Conservation (phyloP, 2,329 filamentous ascomycete species). For the Aspergillus persii region DNA sequence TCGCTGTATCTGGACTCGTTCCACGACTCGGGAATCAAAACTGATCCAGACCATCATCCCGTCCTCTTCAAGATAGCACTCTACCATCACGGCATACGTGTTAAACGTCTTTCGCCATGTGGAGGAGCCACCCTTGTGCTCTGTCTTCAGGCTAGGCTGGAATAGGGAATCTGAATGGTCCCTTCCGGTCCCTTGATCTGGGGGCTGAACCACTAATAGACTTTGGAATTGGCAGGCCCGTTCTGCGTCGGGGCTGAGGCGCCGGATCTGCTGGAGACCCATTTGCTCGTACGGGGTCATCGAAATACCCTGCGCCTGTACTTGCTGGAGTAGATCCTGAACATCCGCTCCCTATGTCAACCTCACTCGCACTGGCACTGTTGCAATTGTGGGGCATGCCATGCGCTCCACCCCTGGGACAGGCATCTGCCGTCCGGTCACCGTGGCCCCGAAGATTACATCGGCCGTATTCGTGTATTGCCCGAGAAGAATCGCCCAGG, state of each 20-base stretch:
- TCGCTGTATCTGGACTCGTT: background rate
- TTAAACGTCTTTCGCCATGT: background rate
- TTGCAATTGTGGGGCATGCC: conserved; percentile 16
- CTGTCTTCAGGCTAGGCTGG: conserved; percentile 54
- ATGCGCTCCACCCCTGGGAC: conserved; percentile 39
- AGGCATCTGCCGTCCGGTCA: conserved; percentile 40
- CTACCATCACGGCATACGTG: background rate
- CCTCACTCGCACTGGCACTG: conserved; percentile 15
- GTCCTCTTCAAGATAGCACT: background rate
- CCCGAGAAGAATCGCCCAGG: conserved; percentile 38
- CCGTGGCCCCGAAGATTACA: conserved; percentile 41
- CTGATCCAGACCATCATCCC: background rate
- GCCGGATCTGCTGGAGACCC: conserved; percentile 47
- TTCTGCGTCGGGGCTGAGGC: conserved; percentile 46
- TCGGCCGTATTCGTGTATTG: conserved; percentile 37
- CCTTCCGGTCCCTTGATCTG: conserved; percentile 11
- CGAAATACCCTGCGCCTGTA: conserved; percentile 53
- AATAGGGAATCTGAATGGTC: conserved; percentile 41
- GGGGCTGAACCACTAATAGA: conserved; percentile 36
- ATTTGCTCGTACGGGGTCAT: conserved; percentile 62
- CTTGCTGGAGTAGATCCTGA: conserved; percentile 49
- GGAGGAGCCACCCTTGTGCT: conserved; percentile 46
- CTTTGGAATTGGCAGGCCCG: conserved; percentile 42
- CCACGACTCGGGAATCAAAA: background rate
- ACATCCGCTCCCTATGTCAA: conserved; percentile 26